phyloP scores from a whole-genome alignment of 2,329 filamentous ascomycete genomes.

The Colletotrichum abscissum region DNA sequence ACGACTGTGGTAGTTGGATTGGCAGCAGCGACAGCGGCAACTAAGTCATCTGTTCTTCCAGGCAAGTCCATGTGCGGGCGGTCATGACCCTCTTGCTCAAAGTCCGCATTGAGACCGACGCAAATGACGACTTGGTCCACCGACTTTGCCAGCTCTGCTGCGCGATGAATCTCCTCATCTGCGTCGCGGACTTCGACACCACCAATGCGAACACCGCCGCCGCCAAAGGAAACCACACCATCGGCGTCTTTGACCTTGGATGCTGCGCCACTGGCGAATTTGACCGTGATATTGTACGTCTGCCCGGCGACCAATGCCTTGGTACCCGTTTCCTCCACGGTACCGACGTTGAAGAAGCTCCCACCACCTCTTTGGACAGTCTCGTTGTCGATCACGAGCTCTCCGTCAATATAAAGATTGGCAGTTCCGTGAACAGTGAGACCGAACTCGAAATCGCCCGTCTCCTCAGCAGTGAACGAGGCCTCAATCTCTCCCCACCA shows the following conservation, averaged over 20 bases:
- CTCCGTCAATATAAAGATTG: conserved; percentile 44
- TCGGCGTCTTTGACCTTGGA: conserved; percentile 28
- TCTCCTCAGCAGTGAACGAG: conserved; percentile 35
- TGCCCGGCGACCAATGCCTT: conserved; percentile 40
- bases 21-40: conserved; percentile 62
- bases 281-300: conserved; percentile 43
- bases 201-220: conserved; percentile 18
- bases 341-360: conserved; percentile 46
- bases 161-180: conserved; percentile 29
- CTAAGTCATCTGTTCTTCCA: conserved; percentile 66
- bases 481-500: conserved; percentile 39
- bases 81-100: conserved; percentile 66
- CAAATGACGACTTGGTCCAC: conserved; percentile 66
- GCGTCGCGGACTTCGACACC: conserved; percentile 13
- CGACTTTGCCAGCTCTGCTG: conserved; percentile 55
- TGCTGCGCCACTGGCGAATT: conserved; percentile 41
- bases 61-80: conserved; percentile 76
- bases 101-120: conserved; percentile 65
- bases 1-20: conserved; percentile 67
- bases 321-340: conserved; percentile 43
- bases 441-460: conserved; percentile 44
- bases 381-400: conserved; percentile 45
- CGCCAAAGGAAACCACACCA: neutral
- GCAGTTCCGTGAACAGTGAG: conserved; percentile 48
- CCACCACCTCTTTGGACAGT: conserved; percentile 45